A percentile compares a stretch with the other conserved stretches of the same genome.
These are phyloP conservation scores for Anthoceros angustus DNA, from an alignment of 225 moss, liverwort and hornwort species.

Conservation along the genomic window DNA sequence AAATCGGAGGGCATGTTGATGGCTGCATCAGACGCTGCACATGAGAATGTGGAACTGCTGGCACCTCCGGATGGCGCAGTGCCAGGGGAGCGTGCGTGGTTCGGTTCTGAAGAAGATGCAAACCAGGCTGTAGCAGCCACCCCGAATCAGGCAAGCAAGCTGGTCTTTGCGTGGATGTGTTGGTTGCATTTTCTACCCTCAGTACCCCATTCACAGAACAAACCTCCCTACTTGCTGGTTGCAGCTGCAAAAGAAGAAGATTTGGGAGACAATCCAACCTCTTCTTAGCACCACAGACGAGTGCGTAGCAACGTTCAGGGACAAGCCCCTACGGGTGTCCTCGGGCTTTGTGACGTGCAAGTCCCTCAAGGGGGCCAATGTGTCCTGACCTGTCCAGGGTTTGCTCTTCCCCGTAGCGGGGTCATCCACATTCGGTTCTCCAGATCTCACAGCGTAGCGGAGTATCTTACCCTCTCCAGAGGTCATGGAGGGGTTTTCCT, in stretches of 20 bases:
- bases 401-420: no score
- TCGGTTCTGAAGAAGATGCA: constrained; percentile 52
- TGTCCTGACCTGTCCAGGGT: constrained; percentile 29
- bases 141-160: constrained; percentile 54
- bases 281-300: constrained; percentile 56
- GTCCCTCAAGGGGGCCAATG: constrained; percentile 62
- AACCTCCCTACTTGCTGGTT: neutral
- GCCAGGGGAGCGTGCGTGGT: constrained; percentile 86
- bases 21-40: constrained; percentile 63
- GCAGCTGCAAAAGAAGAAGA: constrained; percentile 91
- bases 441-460: no score
- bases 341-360: constrained; percentile 51
- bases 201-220: neutral
- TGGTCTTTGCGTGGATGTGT: neutral
- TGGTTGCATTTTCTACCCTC: neutral
- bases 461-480: no score
- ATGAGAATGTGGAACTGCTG: constrained; percentile 66
- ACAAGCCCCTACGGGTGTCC: constrained; percentile 69
- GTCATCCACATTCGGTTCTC: no score
- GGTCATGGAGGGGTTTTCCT: no score
- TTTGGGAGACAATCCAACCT: constrained; percentile 87
- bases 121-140: constrained; percentile 49
- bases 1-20: constrained; percentile 98
- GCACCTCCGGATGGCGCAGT: constrained; percentile 52
- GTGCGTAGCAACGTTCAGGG: constrained; percentile 49